Percentiles rank a stretch among this genome's conserved stretches.
phyloP scores from a whole-genome alignment of 2,329 filamentous ascomycete species.

The Talaromyces sp. region DNA sequence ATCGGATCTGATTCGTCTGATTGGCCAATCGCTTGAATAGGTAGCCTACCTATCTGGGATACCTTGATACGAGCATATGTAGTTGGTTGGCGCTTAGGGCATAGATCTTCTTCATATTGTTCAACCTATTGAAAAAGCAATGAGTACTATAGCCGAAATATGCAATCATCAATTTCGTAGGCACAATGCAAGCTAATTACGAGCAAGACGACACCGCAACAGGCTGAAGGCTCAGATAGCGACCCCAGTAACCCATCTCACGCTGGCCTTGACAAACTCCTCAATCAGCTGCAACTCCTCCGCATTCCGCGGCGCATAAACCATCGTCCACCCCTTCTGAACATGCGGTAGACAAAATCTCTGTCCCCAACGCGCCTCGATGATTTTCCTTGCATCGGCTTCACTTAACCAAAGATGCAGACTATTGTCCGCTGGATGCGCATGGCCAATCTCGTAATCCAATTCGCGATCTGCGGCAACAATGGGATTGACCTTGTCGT shows the following conservation, averaged over 20 bases:
- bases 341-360: constrained; percentile 8
- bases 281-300: constrained; percentile 16
- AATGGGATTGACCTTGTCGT: neutral
- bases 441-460: constrained; percentile 11
- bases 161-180: neutral
- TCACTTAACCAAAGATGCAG: constrained; percentile 19
- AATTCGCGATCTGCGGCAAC: neutral
- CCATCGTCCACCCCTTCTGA: constrained; percentile 14
- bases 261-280: constrained; percentile 11
- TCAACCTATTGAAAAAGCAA: neutral
- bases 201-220: neutral
- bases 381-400: constrained; percentile 14
- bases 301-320: constrained; percentile 17
- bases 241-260: constrained; percentile 15
- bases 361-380: constrained; percentile 19
- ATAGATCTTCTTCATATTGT: neutral
- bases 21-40: neutral
- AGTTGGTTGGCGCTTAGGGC: neutral
- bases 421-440: constrained; percentile 12
- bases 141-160: neutral
- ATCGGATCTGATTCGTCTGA: neutral
- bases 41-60: neutral
- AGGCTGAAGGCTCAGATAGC: neutral
- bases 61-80: neutral
- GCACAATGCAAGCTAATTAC: neutral